Evolutionary conservation across 2,329 filamentous ascomycete genomes (phyloP), one percentile per base, ranked within the genome.

Genomic region (Cladophialophora exuberans): DNA sequence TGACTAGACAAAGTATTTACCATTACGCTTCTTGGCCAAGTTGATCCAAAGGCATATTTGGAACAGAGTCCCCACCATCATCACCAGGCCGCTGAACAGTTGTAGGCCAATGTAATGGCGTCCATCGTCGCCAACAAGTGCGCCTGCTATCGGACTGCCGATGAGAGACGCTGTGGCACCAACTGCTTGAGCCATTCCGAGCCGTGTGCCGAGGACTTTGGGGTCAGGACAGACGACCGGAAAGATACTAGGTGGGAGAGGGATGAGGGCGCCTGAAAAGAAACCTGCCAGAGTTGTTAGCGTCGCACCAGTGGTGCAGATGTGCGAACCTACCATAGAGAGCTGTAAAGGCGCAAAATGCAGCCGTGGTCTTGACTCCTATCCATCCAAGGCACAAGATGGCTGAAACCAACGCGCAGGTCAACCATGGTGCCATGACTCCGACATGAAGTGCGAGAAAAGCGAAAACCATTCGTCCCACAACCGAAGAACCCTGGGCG

Each of bases 161-260:
- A 75, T 73, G 38, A 81, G 64, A 2, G 70, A 72, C 3, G 78
- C 75, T 48, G 81, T 73, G 36, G 72, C 73, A 7, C 78, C 72
- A 44, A 79, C 69, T 28, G 70, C 72, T 48, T 80, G 78, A 2
- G 77, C 72, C 73, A 79, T 77, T 4, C 78, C 78, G 54, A 80
- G 74, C 55, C 77, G 72, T 10, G 75, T 72, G 0, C 78, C 79
- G 1, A 72, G 63, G 56, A 75, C 75, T 31, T 69, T 67, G 25
- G 76, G 54, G 60, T 81, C 74, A 0, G 71, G 72, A 3, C 75
- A 79, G 33, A 81, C 70, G 39, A 76, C 76, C 11, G 76, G 76
- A 45, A 85, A 69, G 0, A 78, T 78, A 0, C 83, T 81, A 0
- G 85, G 84, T 52, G 87, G 86, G 5, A 88, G 68, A 15, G 78